Conservation (phyloP, 78 protist species). For the Kipferlia bialata region DNA sequence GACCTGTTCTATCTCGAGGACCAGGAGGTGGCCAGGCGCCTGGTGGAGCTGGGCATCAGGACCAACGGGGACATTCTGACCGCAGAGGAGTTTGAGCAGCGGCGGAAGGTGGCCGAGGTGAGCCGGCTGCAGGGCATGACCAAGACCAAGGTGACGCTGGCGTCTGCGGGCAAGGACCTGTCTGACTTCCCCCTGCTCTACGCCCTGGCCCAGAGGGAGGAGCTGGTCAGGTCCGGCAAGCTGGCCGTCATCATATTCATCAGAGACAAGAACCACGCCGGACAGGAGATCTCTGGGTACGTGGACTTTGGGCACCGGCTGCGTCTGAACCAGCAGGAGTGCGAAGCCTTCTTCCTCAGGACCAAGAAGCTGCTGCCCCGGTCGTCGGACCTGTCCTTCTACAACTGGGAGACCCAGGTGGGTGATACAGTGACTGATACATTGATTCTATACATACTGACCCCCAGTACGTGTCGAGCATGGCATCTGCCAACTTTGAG, state of each 20-base stretch:
- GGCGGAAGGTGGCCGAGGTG: constrained; percentile 28
- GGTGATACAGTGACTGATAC: constrained; percentile 8
- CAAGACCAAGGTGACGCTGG: neutral
- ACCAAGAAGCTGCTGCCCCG: constrained; percentile 47
- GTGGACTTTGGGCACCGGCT: constrained; percentile 73
- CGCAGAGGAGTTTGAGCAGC: constrained; percentile 62
- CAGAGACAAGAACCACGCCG: constrained; percentile 49
- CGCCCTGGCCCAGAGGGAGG: constrained; percentile 59
- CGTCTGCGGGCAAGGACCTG: constrained; percentile 33
- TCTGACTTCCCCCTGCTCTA: constrained; percentile 39
- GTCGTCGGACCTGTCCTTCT: constrained; percentile 67
- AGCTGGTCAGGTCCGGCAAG: constrained; percentile 53
- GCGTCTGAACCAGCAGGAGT: constrained; percentile 50
- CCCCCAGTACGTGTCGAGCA: neutral
- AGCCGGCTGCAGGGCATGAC: neutral
- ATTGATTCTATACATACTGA: no score
- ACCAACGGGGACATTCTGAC: constrained; percentile 60
- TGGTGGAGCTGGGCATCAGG: constrained; percentile 73
- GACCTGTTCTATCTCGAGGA: constrained; percentile 62
- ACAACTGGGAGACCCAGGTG: constrained; percentile 83
- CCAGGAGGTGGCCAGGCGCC: constrained; percentile 58
- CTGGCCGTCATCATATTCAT: constrained; percentile 63
- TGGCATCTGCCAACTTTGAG: constrained; percentile 15
- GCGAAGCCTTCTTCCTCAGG: neutral
- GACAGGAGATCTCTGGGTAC: constrained; percentile 73